Percentiles rank a stretch among this genome's conserved stretches.
phyloP scores from a whole-genome alignment of 805 yeast genomes.

The Wickerhamiella azymoides region DNA sequence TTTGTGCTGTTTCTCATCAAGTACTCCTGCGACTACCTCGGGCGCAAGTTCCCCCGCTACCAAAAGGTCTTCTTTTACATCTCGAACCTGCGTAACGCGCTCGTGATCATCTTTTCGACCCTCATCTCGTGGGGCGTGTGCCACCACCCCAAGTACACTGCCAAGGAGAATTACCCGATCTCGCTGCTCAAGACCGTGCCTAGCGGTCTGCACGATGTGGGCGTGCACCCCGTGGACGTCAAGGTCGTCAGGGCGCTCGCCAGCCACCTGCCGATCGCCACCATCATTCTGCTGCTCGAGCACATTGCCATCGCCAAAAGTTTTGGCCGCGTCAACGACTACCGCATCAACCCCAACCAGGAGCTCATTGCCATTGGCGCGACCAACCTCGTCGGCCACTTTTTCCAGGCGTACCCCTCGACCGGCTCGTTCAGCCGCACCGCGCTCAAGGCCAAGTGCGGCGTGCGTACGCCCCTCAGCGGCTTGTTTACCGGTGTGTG shows the following conservation, averaged over 20 bases:
- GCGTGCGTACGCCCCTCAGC: constrained; percentile 87
- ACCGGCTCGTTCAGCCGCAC: constrained; percentile 94
- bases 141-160: constrained; percentile 32
- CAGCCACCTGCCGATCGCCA: constrained; percentile 72
- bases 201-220: constrained; percentile 64
- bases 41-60: constrained; percentile 48
- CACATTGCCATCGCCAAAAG: constrained; percentile 91
- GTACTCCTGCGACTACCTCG: constrained; percentile 43
- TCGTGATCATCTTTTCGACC: constrained; percentile 70
- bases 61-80: constrained; percentile 50
- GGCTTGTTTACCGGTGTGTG: constrained; percentile 84
- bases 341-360: constrained; percentile 83
- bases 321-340: constrained; percentile 83
- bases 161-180: constrained; percentile 33
- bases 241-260: constrained; percentile 50
- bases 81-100: constrained; percentile 66
- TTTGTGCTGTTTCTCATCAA: constrained; percentile 63
- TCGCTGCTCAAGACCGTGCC: constrained; percentile 67
- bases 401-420: constrained; percentile 87
- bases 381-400: constrained; percentile 79
- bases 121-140: constrained; percentile 69
- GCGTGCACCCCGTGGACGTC: constrained; percentile 51
- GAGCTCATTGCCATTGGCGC: constrained; percentile 90
- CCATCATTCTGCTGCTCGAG: constrained; percentile 69
- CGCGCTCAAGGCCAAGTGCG: constrained; percentile 88